Conservation (phyloP, 768 basidiomycete species). For the Boletus rubropictus region DNA sequence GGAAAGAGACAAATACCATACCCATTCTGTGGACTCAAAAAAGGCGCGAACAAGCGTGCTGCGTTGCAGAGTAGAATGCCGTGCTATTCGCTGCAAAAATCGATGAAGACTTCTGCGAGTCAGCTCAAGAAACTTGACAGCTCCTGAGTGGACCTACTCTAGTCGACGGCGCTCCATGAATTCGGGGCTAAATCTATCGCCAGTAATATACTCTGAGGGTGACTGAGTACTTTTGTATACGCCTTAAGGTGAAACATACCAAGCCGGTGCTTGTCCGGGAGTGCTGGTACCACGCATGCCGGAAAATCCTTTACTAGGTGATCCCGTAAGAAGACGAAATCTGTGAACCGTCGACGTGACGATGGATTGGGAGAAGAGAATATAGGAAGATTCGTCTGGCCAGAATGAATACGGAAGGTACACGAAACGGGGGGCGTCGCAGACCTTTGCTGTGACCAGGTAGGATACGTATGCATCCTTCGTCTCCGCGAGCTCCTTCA, state of each 20-base stretch:
- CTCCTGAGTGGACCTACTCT: slow-evolving; percentile 53
- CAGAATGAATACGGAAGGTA: slow-evolving; percentile 7
- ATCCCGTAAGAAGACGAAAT: slow-evolving; percentile 91
- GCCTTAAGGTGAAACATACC: slow-evolving; percentile 47
- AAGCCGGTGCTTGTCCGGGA: slow-evolving; percentile 94
- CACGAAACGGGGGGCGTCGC: slow-evolving; percentile 13
- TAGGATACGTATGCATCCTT: slow-evolving; percentile 98
- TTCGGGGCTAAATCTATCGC: slow-evolving; percentile 94
- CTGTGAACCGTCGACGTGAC: slow-evolving; percentile 86
- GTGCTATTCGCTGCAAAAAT: slow-evolving; percentile 84
- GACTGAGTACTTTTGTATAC: slow-evolving; percentile 2
- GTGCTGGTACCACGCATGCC: slow-evolving; percentile 94
- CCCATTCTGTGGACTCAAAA: slow-evolving; percentile 98
- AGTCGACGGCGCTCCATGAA: slow-evolving; percentile 90
- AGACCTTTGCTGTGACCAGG: slow-evolving; percentile 80
- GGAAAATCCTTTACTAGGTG: slow-evolving; percentile 89
- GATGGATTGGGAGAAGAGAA: slow-evolving; percentile 73
- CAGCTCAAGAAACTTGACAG: neutral
- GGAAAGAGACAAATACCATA: slow-evolving; percentile 31
- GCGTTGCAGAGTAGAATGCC: slow-evolving; percentile 91
- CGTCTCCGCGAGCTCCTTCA: slow-evolving; percentile 93
- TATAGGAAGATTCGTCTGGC: slow-evolving; percentile 77
- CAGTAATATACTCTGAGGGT: slow-evolving; percentile 85
- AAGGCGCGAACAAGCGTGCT: slow-evolving; percentile 90
- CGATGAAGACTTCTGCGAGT: slow-evolving; percentile 66